A percentile compares a stretch with the other conserved stretches of the same genome.
These are phyloP conservation scores for Yarrowia keelungensis DNA, from an alignment of 805 yeast species.

Conservation along the genomic window DNA sequence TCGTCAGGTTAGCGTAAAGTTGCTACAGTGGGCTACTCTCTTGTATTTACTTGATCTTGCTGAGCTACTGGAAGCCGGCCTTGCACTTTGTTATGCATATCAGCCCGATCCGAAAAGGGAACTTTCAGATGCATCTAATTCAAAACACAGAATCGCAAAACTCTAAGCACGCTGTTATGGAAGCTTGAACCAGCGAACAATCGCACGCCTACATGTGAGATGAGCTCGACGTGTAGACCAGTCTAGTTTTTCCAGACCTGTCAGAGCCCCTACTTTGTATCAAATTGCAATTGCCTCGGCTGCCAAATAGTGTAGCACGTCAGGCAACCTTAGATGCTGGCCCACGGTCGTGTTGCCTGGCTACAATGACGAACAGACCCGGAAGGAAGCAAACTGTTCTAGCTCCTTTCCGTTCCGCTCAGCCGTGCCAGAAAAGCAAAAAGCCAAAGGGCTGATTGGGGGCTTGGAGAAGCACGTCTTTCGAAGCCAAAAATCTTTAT, in stretches of 20 bases:
- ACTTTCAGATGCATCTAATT: conserved; percentile 20
- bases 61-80: conserved; percentile 4
- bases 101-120: conserved; percentile 35
- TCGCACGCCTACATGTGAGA: background rate
- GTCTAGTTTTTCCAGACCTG: background rate
- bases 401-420: conserved; percentile 27
- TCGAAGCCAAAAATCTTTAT: background rate
- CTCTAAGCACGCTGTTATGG: background rate
- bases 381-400: conserved; percentile 24
- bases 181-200: conserved; percentile 8
- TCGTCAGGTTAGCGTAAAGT: conserved; percentile 9
- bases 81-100: conserved; percentile 34
- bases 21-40: background rate
- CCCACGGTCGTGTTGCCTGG: background rate
- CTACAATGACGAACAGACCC: background rate
- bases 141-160: conserved; percentile 21
- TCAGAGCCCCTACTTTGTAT: background rate
- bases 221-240: too few relatives aligned
- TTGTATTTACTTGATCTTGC: conserved; percentile 23
- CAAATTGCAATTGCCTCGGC: background rate
- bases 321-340: background rate
- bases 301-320: too few relatives aligned
- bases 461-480: too few relatives aligned
- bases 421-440: conserved; percentile 31
- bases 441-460: background rate